Percentiles rank a stretch among this genome's conserved stretches.
These are phyloP conservation scores for Mortierella sp. DNA, from an alignment of 371 early-diverging fungal species.

Conservation along the genomic window DNA sequence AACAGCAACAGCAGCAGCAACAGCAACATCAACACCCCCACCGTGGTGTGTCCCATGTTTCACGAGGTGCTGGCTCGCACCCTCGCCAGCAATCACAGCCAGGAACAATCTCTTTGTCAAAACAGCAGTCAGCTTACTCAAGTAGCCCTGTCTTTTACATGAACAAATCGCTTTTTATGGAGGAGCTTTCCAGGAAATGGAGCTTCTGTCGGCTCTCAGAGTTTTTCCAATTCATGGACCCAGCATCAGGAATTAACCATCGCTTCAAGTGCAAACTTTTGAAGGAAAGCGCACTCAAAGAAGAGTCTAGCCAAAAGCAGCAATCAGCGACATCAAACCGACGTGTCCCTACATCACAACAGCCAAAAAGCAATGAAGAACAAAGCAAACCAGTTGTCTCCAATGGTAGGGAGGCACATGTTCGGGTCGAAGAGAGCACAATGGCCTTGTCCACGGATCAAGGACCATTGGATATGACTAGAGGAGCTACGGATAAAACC, in stretches of 20 bases:
- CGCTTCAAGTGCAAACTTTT: slow-evolving; percentile 80
- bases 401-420: not conserved
- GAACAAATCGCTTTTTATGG: slow-evolving; percentile 65
- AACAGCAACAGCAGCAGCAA: slow-evolving; percentile 8
- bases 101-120: slow-evolving; percentile 26
- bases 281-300: slow-evolving; percentile 74
- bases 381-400: not conserved
- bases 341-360: not conserved
- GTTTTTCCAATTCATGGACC: slow-evolving; percentile 79
- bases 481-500: not conserved
- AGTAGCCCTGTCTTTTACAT: slow-evolving; percentile 47
- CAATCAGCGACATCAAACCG: slow-evolving; percentile 22
- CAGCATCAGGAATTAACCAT: slow-evolving; percentile 76
- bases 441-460: not conserved
- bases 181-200: slow-evolving; percentile 79
- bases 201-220: slow-evolving; percentile 83
- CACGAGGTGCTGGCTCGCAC: slow-evolving; percentile 37
- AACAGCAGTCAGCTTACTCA: slow-evolving; percentile 33
- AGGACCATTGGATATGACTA: not conserved
- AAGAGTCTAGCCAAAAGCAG: slow-evolving; percentile 57
- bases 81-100: slow-evolving; percentile 45
- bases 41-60: slow-evolving; percentile 7
- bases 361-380: slow-evolving; percentile 8
- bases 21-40: slow-evolving; percentile 10
- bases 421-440: not conserved